Base-by-base conservation (phyloP, 2,329 filamentous ascomycete genomes). In the Paecilomyces niveus region DNA sequence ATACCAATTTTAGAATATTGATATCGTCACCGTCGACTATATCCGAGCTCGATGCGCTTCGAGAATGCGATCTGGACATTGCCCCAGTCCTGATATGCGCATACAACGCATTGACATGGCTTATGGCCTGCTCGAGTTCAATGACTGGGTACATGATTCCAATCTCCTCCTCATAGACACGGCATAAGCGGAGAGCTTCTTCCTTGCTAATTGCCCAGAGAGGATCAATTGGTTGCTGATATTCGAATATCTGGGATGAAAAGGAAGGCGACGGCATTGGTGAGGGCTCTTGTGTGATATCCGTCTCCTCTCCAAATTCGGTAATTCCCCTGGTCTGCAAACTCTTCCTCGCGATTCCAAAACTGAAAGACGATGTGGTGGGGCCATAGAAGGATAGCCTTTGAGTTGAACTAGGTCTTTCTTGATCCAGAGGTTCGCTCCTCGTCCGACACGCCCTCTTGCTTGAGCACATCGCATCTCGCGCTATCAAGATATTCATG, bases 111-210 rank as follows among this genome's bases (percentile, higher is more conserved):
- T 84, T 83, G 1, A 88, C 86, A 70, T 96, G 89, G 4, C 79
- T 77, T 52, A 90, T 83, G 32, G 94, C 78, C 58, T 81, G 62
- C 60, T 89, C 83, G 32, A 94, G 86, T 64, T 89, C 83, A 45
- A 95, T 73, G 15, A 95, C 85, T 0, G 92, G 92, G 68, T 95
- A 96, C 89, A 96, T 94, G 64, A 92, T 82, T 33, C 90, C 90
- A 66, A 94, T 86, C 67, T 95, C 90, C 64, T 96, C 90, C 62
- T 95, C 89, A 70, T 93, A 92, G 0, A 95, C 78, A 13, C 84
- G 81, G 61, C 90, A 88, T 13, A 96, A 75, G 0, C 90, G 84
- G 10, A 92, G 72, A 64, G 92, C 89, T 69, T 97, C 91, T 50
- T 90, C 84, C 67, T 86, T 84, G 50, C 83, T 83, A 39, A 94